Evolutionary conservation across 257 asterid species (phyloP).

Genomic region (Rhazya stricta): DNA sequence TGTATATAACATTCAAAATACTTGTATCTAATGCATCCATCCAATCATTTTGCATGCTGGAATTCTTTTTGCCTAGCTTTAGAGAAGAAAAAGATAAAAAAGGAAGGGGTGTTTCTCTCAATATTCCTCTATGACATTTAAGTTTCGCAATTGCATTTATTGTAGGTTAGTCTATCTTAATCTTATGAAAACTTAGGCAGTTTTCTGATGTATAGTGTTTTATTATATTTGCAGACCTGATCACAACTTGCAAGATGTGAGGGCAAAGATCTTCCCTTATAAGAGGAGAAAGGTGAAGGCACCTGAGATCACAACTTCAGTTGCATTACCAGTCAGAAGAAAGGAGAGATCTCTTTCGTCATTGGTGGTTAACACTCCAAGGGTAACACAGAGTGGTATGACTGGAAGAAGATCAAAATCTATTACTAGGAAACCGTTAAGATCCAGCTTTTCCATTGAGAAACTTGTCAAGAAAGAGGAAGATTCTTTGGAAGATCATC

Average conservation of each 20-base stretch:
- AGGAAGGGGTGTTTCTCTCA: not conserved
- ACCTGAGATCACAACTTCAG: conserved; percentile 60
- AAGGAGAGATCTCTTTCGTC: conserved; percentile 97
- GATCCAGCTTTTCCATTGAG: conserved; percentile 72
- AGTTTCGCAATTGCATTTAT: not conserved
- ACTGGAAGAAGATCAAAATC: conserved; percentile 92
- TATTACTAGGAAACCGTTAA: conserved; percentile 68
- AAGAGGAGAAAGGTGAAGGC: conserved; percentile 72
- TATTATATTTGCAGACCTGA: conserved; percentile 57
- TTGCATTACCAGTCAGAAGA: conserved; percentile 78
- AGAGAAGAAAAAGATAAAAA: not conserved
- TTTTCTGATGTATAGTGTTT: conserved; percentile 7
- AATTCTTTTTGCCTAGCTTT: not conserved
- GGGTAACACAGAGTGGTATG: conserved; percentile 80
- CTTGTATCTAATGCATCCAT: not conserved
- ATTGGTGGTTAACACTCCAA: conserved; percentile 89
- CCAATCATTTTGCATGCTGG: not conserved
- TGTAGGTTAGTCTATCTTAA: not conserved
- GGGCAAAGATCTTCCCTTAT: conserved; percentile 83
- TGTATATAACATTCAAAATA: not conserved
- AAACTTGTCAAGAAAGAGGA: conserved; percentile 72
- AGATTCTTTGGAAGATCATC: conserved; percentile 52
- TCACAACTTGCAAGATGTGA: conserved; percentile 86
- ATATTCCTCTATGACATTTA: not conserved
- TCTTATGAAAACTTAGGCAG: not conserved